A percentile compares a stretch with the other conserved stretches of the same genome.
Conservation (phyloP, 495 filamentous ascomycete species). For the Aspergillus biplanus region DNA sequence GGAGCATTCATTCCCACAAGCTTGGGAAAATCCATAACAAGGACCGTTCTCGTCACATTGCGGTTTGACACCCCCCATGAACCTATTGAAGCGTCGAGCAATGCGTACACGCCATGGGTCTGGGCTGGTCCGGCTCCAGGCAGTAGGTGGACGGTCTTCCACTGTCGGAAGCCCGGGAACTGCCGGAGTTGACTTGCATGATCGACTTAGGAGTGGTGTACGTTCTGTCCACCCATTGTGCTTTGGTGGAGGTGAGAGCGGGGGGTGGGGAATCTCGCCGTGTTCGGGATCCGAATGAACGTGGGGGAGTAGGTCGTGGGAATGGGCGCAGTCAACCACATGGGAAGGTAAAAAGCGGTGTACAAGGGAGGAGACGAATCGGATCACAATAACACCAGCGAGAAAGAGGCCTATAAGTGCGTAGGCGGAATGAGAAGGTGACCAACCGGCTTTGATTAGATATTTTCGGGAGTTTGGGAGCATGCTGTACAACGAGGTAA, state of each 20-base stretch:
- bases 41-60: constrained; percentile 75
- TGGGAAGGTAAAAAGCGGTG: constrained; percentile 90
- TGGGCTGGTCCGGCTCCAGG: constrained; percentile 20
- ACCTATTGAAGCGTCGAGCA: constrained; percentile 58
- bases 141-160: not conserved
- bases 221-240: constrained; percentile 39
- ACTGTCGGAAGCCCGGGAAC: constrained; percentile 17
- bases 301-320: constrained; percentile 58
- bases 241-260: constrained; percentile 22
- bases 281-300: constrained; percentile 38
- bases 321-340: constrained; percentile 90
- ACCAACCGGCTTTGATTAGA: constrained; percentile 67
- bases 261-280: constrained; percentile 29
- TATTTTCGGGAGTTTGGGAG: constrained; percentile 82
- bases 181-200: constrained; percentile 33
- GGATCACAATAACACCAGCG: constrained; percentile 81
- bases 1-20: constrained; percentile 79
- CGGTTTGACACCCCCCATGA: constrained; percentile 68
- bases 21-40: constrained; percentile 83
- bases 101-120: constrained; percentile 46
- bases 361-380: constrained; percentile 74
- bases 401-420: constrained; percentile 77
- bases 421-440: constrained; percentile 68
- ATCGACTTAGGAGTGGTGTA: constrained; percentile 46
- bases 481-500: constrained; percentile 93